Base-by-base conservation (phyloP, 345 rosid genomes). In the Euphorbia tirucalli region DNA sequence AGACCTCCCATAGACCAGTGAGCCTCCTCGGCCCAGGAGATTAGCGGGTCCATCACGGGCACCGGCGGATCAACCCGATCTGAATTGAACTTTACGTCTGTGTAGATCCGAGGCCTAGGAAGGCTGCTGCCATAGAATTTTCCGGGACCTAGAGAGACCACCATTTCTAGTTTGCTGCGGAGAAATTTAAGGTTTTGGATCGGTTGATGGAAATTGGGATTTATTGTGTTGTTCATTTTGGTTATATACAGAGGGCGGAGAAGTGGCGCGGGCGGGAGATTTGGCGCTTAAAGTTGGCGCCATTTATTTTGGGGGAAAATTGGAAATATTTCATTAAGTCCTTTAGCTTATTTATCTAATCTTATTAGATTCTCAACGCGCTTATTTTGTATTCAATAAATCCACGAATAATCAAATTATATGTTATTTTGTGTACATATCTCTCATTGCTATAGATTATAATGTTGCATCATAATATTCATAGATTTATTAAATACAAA, bases 1-100 rank as follows among this genome's bases (percentile, higher is more conserved):
- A 86, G 90, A 39, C 98, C 98, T 16, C 98, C 98, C 98, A 94
- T 94, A 61, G 97, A 87, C 98, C 98, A 94, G 84, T 94, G 98
- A 11, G 98, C 98, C 54, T 92, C 98, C 35, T 69, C 52, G 0
- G 98, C 98, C 98, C 98, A 94, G 0, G 96, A 79, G 11, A 90
- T 92, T 3, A 94, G 78, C 13, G 98, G 92, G 63, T 90, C 98
- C 39, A 84, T 80, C 44, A 92, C 91, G 1, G 92, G 57, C 0
- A 71, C 66, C 0, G 98, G 98, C 3, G 97, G 97, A 66, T 90
- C 95, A 0, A 92, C 86, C 1, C 98, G 88, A 18, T 70, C 85
- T 6, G 75, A 0, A 69, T 78, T 88, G 77, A 80, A 65, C 74
- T 71, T 83, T 11, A 80, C 84, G 10, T 86, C 85, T 11, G 85